Evolutionary conservation across 1,284 basidiomycete species (phyloP).

Genomic region (Omphalotus olearius): DNA sequence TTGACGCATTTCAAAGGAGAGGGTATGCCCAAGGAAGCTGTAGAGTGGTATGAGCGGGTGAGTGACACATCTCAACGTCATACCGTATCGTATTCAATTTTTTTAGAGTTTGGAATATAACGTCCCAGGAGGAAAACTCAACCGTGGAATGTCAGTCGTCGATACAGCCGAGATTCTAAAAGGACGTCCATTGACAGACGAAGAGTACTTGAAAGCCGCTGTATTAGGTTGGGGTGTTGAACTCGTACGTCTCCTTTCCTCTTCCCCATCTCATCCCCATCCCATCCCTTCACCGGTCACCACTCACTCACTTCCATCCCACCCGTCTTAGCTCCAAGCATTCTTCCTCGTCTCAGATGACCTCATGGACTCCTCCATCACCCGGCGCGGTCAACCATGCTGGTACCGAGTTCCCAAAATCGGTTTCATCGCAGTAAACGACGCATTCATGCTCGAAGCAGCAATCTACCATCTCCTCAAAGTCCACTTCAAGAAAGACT

Average conservation of each 20-base stretch:
- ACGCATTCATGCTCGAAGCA: conserved; percentile 94
- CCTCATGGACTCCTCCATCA: conserved; percentile 95
- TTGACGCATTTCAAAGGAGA: conserved; percentile 61
- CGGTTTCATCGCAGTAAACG: conserved; percentile 92
- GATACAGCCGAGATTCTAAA: conserved; percentile 91
- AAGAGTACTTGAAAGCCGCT: conserved; percentile 89
- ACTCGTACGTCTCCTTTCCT: conserved; percentile 54
- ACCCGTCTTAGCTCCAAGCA: conserved; percentile 78
- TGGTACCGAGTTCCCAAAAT: conserved; percentile 85
- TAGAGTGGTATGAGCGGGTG: conserved; percentile 79
- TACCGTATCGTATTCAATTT: not conserved
- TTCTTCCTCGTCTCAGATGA: conserved; percentile 98
- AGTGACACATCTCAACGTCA: conserved; percentile 18
- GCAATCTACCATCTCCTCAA: conserved; percentile 93
- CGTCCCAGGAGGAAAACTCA: conserved; percentile 94
- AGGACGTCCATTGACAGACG: conserved; percentile 61
- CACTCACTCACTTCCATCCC: not conserved
- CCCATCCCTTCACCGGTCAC: not conserved
- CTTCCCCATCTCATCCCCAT: not conserved
- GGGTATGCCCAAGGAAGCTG: conserved; percentile 79
- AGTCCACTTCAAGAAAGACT: conserved; percentile 79
- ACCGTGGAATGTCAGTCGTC: conserved; percentile 92
- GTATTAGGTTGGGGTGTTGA: conserved; percentile 97
- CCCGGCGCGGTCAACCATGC: conserved; percentile 96
- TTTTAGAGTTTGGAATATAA: conserved; percentile 89